A percentile compares a stretch with the other conserved stretches of the same genome.
Conservation (phyloP, 164 flowering plant species). For the Macadamia integrifolia region DNA sequence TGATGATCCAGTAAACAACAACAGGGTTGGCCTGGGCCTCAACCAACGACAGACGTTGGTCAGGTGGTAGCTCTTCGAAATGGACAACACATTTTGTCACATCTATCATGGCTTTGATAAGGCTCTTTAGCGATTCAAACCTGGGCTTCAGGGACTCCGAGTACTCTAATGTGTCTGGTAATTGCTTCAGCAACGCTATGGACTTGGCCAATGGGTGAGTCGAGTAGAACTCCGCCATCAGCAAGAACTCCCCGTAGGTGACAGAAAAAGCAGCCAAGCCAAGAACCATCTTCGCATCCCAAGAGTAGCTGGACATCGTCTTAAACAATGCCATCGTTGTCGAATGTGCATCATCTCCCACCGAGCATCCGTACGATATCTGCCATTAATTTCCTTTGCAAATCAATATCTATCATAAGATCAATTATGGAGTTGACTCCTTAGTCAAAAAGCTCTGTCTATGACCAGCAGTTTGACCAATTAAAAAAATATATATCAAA, state of each 20-base stretch:
- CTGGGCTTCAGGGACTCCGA: constrained; percentile 21
- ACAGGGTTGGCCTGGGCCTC: constrained; percentile 36
- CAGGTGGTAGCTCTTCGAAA: constrained; percentile 45
- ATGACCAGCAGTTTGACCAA: too few relatives aligned
- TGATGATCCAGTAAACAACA: constrained; percentile 65
- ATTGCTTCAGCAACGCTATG: constrained; percentile 40
- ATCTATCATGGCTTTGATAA: constrained; percentile 43
- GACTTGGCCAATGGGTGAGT: constrained; percentile 42
- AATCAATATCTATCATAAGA: too few relatives aligned
- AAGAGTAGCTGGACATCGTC: constrained; percentile 39
- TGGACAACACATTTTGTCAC: constrained; percentile 36
- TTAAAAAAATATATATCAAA: not conserved
- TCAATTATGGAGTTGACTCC: too few relatives aligned
- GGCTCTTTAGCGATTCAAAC: constrained; percentile 41
- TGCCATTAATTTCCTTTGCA: constrained; percentile 11
- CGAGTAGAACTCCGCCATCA: constrained; percentile 32
- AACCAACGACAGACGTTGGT: constrained; percentile 15
- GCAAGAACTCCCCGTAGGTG: constrained; percentile 55
- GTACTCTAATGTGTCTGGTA: constrained; percentile 28
- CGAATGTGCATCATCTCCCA: constrained; percentile 26
- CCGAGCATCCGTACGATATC: constrained; percentile 35
- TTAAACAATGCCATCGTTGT: constrained; percentile 52
- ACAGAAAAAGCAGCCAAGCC: constrained; percentile 59
- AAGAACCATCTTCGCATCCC: constrained; percentile 70
- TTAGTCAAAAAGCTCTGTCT: too few relatives aligned